Base-by-base conservation (phyloP, 768 basidiomycete genomes). In the Lentinula detonsa region DNA sequence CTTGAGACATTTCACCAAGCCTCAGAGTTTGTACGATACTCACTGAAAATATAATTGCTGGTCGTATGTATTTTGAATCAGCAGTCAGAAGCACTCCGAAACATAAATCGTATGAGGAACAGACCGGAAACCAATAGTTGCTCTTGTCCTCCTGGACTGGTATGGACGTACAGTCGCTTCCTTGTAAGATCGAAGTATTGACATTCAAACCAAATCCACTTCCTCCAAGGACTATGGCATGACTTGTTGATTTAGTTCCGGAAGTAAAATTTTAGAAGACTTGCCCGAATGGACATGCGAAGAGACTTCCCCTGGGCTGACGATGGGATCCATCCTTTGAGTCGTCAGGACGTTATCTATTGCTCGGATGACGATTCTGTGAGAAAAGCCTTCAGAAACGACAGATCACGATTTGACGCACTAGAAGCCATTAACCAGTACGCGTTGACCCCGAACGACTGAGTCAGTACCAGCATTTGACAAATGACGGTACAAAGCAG, bases 401-500 rank as follows among this genome's bases (percentile, higher is more conserved):
- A 37, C 15, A 10, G 62, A 15, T 48, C 13, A 40, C 64, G n/a
- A 40, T n/a, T 37, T 33, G 13, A 59, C 71, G 39, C 62, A 73
- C 72, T 72, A 13, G 68, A 66, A 16, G 66, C 69, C 70, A 73
- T 72, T 34, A 73, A 65, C 71, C 71, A 72, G 61, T 71, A 73
- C 48, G 57, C 52, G 42, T 23, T 48, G 46, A 48, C 46, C 8
- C 2, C 21, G 28, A n/a, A 48, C 21, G 21, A 28, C n/a, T 45
- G 43, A 3, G 43, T n/a, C 15, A 45, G 43, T 5, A 7, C n/a
- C 43, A 45, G 16, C 7, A 45, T 45, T 16, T 45, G 43, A 18
- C 15, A 13, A 45, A 45, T 10, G 43, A 45, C n/a, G n/a, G n/a
- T 39, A 6, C 0, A 39, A 13, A 39, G 37, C 37, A 45, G 28